These are phyloP conservation scores for Candida takata DNA, from an alignment of 805 yeast genomes.

Conservation along the genomic window DNA sequence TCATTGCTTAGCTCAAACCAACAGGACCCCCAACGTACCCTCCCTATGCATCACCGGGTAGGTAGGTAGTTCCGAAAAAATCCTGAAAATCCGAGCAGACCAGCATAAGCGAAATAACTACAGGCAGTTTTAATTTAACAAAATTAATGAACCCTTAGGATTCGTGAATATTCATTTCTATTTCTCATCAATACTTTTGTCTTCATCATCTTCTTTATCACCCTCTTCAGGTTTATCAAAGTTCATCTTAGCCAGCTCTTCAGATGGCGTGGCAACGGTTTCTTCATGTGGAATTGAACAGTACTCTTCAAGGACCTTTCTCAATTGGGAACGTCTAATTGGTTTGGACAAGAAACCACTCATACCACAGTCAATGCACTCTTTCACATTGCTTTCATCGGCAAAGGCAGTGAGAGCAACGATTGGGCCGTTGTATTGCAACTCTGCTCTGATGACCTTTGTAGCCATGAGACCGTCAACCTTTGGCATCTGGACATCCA, in stretches of 20 bases:
- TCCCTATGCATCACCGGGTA: no score
- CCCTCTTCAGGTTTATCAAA: background rate
- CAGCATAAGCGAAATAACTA: no score
- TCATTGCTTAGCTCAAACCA: no score
- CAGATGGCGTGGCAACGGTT: background rate
- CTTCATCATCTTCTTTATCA: background rate
- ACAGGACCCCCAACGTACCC: no score
- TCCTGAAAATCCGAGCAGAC: no score
- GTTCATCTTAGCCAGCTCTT: background rate
- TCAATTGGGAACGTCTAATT: slow-evolving; percentile 60
- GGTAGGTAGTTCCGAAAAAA: no score
- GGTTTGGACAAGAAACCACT: slow-evolving; percentile 87
- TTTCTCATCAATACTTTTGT: background rate
- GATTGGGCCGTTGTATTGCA: slow-evolving; percentile 63
- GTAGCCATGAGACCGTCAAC: slow-evolving; percentile 88
- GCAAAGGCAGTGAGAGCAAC: slow-evolving; percentile 96
- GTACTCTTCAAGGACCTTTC: slow-evolving; percentile 40
- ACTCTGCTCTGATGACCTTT: slow-evolving; percentile 60
- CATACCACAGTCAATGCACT: slow-evolving; percentile 88
- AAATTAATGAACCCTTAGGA: no score
- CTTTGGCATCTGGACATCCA: slow-evolving; percentile 98
- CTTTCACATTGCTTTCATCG: slow-evolving; percentile 82
- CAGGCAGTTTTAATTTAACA: no score
- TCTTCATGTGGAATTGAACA: background rate
- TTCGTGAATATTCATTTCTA: no score